phyloP scores from a whole-genome alignment of 768 basidiomycete species.

The Calocybe indica region DNA sequence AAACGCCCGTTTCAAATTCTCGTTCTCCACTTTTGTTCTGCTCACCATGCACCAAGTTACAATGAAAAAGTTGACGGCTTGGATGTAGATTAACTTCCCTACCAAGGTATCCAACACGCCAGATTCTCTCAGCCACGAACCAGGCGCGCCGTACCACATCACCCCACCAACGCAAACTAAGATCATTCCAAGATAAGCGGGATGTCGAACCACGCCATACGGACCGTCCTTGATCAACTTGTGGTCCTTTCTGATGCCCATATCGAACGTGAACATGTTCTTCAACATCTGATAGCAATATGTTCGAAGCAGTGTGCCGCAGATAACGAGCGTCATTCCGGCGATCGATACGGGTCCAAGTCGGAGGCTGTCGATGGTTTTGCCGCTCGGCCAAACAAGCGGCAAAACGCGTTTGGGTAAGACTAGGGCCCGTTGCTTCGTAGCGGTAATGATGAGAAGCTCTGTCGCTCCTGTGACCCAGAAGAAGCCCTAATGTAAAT shows the following conservation, averaged over 20 bases:
- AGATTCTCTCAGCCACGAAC: slow-evolving; percentile 9
- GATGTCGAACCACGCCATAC: slow-evolving; percentile 8
- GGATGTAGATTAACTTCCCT: background rate
- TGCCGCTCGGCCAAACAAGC: too few relatives aligned
- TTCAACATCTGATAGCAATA: background rate
- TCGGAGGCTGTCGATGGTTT: background rate
- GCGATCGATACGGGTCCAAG: background rate
- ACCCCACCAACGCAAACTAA: background rate
- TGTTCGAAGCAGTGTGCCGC: background rate
- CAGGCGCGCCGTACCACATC: slow-evolving; percentile 2
- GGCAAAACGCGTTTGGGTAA: too few relatives aligned
- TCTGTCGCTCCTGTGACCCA: too few relatives aligned
- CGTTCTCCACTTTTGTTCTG: slow-evolving; percentile 8
- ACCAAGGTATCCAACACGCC: background rate
- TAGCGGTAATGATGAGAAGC: too few relatives aligned
- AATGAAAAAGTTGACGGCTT: slow-evolving; percentile 1
- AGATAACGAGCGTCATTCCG: background rate
- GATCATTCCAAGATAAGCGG: slow-evolving; percentile 2
- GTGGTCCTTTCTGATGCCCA: slow-evolving; percentile 2
- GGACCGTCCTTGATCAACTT: slow-evolving; percentile 4
- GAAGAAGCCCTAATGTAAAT: too few relatives aligned
- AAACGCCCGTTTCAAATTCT: slow-evolving; percentile 7
- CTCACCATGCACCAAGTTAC: background rate
- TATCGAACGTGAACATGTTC: slow-evolving; percentile 3
- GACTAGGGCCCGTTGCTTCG: too few relatives aligned